Evolutionary conservation across 345 rosid genomes (phyloP), one percentile per base, ranked within the genome.

Genomic region (Hevea brasiliensis): DNA sequence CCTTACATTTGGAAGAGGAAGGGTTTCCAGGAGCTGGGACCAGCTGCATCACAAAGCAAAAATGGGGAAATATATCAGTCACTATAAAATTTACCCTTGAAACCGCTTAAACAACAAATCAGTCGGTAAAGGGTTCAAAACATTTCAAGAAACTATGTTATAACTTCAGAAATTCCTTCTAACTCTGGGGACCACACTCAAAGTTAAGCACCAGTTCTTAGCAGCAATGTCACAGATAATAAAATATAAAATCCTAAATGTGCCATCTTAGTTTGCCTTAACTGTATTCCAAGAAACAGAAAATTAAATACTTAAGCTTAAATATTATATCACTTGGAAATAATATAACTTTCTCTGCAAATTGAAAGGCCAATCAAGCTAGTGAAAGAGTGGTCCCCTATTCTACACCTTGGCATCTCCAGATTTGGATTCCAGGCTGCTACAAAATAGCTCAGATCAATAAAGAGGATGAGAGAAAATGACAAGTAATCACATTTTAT

Each of bases 1-100:
- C 44, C 91, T 85, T 85, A 87, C 94, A 81, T 87, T 87, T 66
- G 87, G 84, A 76, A 89, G 91, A 80, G 94, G 86, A 54, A 89
- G 88, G 60, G 85, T 77, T 69, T 89, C 94, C 85, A 89, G 66
- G 73, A 87, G 82, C 81, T 86, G 94, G 71, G 91, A 86, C 79
- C 90, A 86, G 81, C 91, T 89, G 89, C 84, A 85, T 54, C 76
- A 82, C 62, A 77, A 72, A 71, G 47, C 37, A 79, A 71, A 60
- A 50, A 18, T 15, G 50, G 40, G 44, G 44, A 45, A 61, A 61
- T 65, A 54, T 61, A 77, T 72, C 59, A 80, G 60, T 74, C 32
- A 61, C 48, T 57, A 4, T 29, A 45, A 54, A 20, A 54, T 45
- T 1, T 32, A 59, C 32, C 42, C 68, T 71, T 41, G 44, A 23